Conservation (phyloP, 495 filamentous ascomycete genomes). For the Penicillium goetzii region DNA sequence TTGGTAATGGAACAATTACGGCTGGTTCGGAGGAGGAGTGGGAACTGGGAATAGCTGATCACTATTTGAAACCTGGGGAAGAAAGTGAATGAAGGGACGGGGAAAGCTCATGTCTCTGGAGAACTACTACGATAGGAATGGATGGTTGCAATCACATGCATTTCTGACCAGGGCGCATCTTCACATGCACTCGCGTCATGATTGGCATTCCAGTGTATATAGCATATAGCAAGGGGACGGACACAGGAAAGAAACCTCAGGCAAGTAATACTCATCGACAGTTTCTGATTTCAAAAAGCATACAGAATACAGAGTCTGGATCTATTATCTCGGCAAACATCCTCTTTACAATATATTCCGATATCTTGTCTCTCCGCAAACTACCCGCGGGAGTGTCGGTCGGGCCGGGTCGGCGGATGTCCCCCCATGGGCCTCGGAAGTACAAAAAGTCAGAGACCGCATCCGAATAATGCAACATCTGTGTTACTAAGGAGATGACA, state of each 20-base stretch:
- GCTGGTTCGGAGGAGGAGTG: slow-evolving; percentile 18
- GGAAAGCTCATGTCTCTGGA: neutral
- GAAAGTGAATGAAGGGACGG: neutral
- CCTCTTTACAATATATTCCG: neutral
- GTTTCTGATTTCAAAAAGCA: neutral
- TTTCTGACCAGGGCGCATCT: neutral
- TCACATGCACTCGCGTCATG: slow-evolving; percentile 1
- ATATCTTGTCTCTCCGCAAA: neutral
- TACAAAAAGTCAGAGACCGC: neutral
- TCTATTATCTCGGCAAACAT: neutral
- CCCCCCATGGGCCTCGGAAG: slow-evolving; percentile 10
- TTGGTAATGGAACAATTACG: slow-evolving; percentile 26
- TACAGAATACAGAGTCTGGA: neutral
- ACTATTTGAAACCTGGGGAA: slow-evolving; percentile 17
- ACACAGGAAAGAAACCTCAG: too few relatives aligned
- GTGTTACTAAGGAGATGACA: neutral
- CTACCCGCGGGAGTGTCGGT: slow-evolving; percentile 6
- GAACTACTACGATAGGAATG: neutral
- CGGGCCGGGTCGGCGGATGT: neutral
- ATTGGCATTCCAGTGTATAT: neutral
- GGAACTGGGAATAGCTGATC: neutral
- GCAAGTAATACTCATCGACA: neutral
- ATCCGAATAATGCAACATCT: neutral
- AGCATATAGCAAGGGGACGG: too few relatives aligned
- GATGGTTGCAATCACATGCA: neutral